Base-by-base conservation (phyloP, 495 filamentous ascomycete genomes). In the Hyaloscypha hepaticicola region DNA sequence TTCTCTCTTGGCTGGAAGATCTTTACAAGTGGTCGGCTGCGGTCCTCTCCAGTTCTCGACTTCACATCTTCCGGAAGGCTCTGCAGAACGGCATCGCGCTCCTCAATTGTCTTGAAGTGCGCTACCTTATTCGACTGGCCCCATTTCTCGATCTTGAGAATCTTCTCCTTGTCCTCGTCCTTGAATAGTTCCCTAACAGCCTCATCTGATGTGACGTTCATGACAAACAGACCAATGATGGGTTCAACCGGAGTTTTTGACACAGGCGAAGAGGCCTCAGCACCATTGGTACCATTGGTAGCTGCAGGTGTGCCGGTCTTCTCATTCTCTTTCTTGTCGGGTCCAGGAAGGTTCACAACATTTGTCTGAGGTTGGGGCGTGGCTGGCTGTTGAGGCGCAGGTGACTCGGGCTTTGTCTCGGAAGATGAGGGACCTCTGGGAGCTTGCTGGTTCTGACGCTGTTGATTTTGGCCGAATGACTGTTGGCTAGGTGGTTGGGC, bases 171-270 rank as follows among this genome's bases (percentile, higher is more conserved):
- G 72, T 96, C 91, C 65, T 96, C 91, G 14, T 96, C 87, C 5
- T 84, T 74, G 69, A 99, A 91, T 5, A 94, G 80, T 33, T 90
- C 86, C 34, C 88, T 89, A 6, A 89, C 87, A 24, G 88, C 89
- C 27, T 96, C 89, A 60, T 90, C 88, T 58, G 82, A 88, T 52
- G 87, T 87, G 27, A 92, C 84, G 60, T 90, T 90, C 74, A 87
- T 87, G 19, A 98, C 82, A 73, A 96, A 97, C 2, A 99, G 82
- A 24, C 88, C 93, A 64, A 90, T 88, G 70, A 87, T 83, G 27
- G 82, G 77, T 22, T 69, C 70, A 58, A 59, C 24, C 0, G 77
- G 74, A 14, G 77, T 72, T 65, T 80, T 78, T 22, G 78, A 74
- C 0, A 73, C 78, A 25, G 81, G 78, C 3, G 81, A 81, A n/a